Conservation (phyloP, 352 stramenopile species). For the Globisporangium spiculum region DNA sequence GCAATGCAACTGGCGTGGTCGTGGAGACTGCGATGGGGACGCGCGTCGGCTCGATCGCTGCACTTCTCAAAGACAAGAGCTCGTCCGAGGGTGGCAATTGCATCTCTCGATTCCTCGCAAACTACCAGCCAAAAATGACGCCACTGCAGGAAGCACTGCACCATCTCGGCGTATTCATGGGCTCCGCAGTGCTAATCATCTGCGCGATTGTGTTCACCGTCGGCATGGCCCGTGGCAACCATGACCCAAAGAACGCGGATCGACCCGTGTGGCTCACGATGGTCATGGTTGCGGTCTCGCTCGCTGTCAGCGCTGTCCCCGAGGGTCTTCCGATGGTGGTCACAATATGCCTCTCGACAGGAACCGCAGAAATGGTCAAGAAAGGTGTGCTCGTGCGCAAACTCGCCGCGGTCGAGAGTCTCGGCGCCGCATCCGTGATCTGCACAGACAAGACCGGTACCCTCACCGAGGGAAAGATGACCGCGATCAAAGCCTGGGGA, state of each 20-base stretch:
- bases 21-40: slow-evolving; percentile 43
- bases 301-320: slow-evolving; percentile 42
- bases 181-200: slow-evolving; percentile 77
- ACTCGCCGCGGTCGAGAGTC: slow-evolving; percentile 48
- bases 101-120: slow-evolving; percentile 18
- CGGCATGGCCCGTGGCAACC: slow-evolving; percentile 49
- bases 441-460: slow-evolving; percentile 92
- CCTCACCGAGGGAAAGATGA: slow-evolving; percentile 75
- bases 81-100: slow-evolving; percentile 16
- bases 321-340: slow-evolving; percentile 40
- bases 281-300: slow-evolving; percentile 88
- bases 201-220: slow-evolving; percentile 87
- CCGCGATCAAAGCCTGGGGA: slow-evolving; percentile 39
- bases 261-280: slow-evolving; percentile 86
- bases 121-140: slow-evolving; percentile 51
- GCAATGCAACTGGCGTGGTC: slow-evolving; percentile 39
- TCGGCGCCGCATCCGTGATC: slow-evolving; percentile 81
- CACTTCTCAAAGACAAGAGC: slow-evolving; percentile 27
- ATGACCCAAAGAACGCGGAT: slow-evolving; percentile 56
- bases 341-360: slow-evolving; percentile 39
- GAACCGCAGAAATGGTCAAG: slow-evolving; percentile 35
- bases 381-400: slow-evolving; percentile 58
- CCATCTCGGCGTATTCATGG: slow-evolving; percentile 88
- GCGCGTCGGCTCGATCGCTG: slow-evolving; percentile 42
- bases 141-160: slow-evolving; percentile 92